Conservation (phyloP, 225 moss, liverwort and hornwort genomes). For the Takakia lepidozioides region DNA sequence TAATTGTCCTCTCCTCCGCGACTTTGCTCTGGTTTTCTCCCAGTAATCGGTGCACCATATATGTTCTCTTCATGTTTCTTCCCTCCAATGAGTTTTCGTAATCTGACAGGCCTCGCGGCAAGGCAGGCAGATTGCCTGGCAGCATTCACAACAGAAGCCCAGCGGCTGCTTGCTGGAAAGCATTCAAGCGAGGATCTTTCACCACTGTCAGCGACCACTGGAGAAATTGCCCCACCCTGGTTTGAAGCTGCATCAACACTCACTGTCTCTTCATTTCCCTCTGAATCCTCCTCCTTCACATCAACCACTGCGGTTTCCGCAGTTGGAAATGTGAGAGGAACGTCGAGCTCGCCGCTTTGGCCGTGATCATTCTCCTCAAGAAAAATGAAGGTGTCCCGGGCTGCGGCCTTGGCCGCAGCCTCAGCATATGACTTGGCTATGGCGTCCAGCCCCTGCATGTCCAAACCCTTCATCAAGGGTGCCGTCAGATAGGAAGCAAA, state of each 20-base stretch:
- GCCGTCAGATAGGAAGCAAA: conserved; percentile 58
- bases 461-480: conserved; percentile 58
- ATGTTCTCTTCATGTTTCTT: conserved; percentile 13
- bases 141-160: conserved; percentile 40
- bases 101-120: conserved; percentile 11
- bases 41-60: conserved; percentile 2
- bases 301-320: conserved; percentile 9
- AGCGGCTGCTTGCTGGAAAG: conserved; percentile 34
- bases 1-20: conserved; percentile 1
- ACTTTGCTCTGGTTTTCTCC: conserved; percentile 1
- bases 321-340: conserved; percentile 13
- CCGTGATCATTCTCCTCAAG: conserved; percentile 58
- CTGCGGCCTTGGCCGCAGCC: conserved; percentile 72
- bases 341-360: conserved; percentile 15
- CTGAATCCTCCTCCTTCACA: background rate
- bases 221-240: conserved; percentile 12
- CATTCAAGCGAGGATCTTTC: conserved; percentile 19
- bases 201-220: conserved; percentile 2
- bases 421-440: conserved; percentile 59
- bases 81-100: conserved; percentile 9
- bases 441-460: conserved; percentile 63
- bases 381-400: conserved; percentile 58
- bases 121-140: conserved; percentile 34
- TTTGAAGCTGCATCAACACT: conserved; percentile 4
- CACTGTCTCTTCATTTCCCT: background rate